Percentiles rank a stretch among this genome's conserved stretches.
Evolutionary conservation across 2,329 filamentous ascomycete species (phyloP).

Genomic region (Arthrobotrys entomopaga): DNA sequence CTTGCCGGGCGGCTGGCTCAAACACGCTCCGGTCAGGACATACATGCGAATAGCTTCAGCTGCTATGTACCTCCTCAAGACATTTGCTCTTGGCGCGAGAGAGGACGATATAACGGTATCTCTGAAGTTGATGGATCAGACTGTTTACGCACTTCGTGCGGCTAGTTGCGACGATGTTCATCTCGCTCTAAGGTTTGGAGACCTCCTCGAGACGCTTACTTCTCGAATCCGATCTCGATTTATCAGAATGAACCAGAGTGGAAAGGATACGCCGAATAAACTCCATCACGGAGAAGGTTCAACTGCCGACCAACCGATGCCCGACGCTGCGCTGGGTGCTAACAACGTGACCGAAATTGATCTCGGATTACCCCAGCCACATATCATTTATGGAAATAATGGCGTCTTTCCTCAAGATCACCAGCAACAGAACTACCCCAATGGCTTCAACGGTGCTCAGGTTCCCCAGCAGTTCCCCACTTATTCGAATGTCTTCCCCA

Average conservation of each 20-base stretch:
- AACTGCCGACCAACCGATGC: conserved; percentile 55
- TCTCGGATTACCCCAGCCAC: conserved; percentile 33
- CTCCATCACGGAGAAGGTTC: conserved; percentile 53
- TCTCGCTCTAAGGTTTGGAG: conserved; percentile 83
- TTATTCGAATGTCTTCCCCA: conserved; percentile 47
- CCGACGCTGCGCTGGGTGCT: conserved; percentile 45
- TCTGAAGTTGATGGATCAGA: conserved; percentile 78
- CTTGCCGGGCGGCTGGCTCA: conserved; percentile 77
- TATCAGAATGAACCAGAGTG: conserved; percentile 65
- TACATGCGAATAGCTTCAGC: conserved; percentile 88
- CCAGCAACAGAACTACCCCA: conserved; percentile 24
- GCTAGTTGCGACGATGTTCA: conserved; percentile 88
- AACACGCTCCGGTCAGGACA: conserved; percentile 82
- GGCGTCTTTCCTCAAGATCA: conserved; percentile 13
- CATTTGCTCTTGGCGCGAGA: conserved; percentile 81
- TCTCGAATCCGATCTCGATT: conserved; percentile 78
- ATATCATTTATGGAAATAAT: conserved; percentile 42
- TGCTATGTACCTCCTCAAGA: conserved; percentile 85
- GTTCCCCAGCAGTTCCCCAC: conserved; percentile 42
- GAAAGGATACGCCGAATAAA: conserved; percentile 59
- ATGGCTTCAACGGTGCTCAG: conserved; percentile 36
- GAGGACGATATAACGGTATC: conserved; percentile 80
- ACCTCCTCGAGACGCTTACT: conserved; percentile 81
- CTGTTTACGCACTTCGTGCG: conserved; percentile 77
- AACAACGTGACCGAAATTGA: conserved; percentile 35